These are phyloP conservation scores for Metschnikowia sp. DNA, from an alignment of 805 yeast species.

Conservation along the genomic window DNA sequence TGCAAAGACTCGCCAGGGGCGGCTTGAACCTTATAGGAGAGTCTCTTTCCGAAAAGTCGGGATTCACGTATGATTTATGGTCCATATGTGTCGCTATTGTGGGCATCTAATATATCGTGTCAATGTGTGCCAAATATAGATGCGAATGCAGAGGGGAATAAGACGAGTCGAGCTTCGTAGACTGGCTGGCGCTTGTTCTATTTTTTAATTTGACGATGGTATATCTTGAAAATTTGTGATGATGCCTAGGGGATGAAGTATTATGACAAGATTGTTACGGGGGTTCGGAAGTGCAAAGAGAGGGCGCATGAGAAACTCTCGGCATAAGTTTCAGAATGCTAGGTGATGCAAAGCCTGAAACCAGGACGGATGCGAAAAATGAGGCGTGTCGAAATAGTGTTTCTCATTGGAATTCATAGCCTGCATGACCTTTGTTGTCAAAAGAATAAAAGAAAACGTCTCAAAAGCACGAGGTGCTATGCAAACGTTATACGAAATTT, in stretches of 20 bases:
- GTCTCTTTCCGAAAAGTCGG: slow-evolving; percentile 1
- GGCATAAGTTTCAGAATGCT: slow-evolving; percentile 6
- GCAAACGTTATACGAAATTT: no score
- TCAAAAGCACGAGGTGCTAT: no score
- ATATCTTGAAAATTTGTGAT: background rate
- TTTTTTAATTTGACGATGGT: background rate
- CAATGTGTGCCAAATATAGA: background rate
- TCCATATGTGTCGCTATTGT: slow-evolving; percentile 8
- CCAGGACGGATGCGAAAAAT: background rate
- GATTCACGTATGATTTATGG: slow-evolving; percentile 1
- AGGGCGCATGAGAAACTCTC: slow-evolving; percentile 5
- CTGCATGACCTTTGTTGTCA: no score
- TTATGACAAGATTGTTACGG: no score
- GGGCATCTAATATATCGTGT: background rate
- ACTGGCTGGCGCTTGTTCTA: no score
- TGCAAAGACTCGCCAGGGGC: slow-evolving; percentile 6
- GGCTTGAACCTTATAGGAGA: slow-evolving; percentile 9
- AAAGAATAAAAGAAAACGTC: no score
- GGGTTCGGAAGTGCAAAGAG: slow-evolving; percentile 3
- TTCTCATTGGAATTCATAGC: background rate
- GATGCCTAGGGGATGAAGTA: no score
- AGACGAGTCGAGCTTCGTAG: no score
- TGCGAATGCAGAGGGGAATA: background rate
- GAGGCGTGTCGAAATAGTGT: background rate
- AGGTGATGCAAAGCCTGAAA: slow-evolving; percentile 9